Base-by-base conservation (phyloP, 176 grass and related monocot species). In the Lolium perenne region DNA sequence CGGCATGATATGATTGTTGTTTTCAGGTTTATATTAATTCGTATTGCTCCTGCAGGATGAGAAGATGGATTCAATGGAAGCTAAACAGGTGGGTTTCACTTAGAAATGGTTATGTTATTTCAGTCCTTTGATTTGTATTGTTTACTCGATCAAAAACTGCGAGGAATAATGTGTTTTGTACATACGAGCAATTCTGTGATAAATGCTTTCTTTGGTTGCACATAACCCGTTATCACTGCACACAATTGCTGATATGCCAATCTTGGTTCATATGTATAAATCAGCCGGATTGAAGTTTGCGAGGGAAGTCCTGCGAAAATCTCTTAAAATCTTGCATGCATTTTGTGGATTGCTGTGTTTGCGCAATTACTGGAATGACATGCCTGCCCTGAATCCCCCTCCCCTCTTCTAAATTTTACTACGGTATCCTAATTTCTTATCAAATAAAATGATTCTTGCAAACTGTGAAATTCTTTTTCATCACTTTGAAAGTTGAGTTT, bases 21-120 rank as follows among this genome's bases (percentile, higher is more conserved):
- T 80, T 84, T 78, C 11, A 55, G 78, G 51, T 83, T 83, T 83
- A 76, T 55, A 58, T 76, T 54, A 83, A 86, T 46, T 68, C n/a
- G 17, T 81, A 71, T 60, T 53, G 45, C 64, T 76, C 45, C 32
- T 82, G 48, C 71, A 97, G 94, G 94, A 97, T 89, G 94, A 82
- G 9, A 97, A 97, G 78, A 92, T 97, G 92, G 93, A 92, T 85
- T 87, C 94, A 40, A 94, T 97, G 90, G 94, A 93, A 92, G 92
- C 86, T 57, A 97, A 94, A 77, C 94, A 97, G 92, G 94, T 97
- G 35, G 35, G 77, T 3, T 88, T 80, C n/a, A 81, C 62, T 60
- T 77, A 54, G 2, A 88, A 75, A 76, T 75, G 15, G 29, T 86
- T 73, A 10, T 61, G 7, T 29, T 77, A 61, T 89, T 70, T 86